Conservation (phyloP, 2,329 filamentous ascomycete genomes). For the Colletotrichum sp. region DNA sequence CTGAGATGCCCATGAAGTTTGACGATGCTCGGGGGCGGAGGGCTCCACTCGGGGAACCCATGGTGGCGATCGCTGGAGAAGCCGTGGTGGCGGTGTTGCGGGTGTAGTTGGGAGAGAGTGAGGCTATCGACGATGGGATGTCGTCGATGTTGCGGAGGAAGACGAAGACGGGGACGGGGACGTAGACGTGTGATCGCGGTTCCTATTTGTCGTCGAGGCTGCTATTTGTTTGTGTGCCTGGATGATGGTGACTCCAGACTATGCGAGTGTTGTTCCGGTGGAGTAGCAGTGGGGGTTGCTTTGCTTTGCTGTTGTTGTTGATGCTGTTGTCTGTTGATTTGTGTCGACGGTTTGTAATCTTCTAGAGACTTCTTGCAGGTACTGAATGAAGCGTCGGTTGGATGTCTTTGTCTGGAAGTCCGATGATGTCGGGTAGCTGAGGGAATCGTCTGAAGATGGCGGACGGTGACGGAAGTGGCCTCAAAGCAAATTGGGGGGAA, state of each 20-base stretch:
- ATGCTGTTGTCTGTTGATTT: no score
- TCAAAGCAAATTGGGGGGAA: background rate
- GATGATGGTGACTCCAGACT: background rate
- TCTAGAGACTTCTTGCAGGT: background rate
- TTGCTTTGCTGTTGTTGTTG: background rate
- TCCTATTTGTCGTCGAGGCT: background rate
- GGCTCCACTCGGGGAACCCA: constrained; percentile 20
- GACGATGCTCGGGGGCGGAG: constrained; percentile 17
- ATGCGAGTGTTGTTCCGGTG: background rate
- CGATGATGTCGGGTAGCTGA: background rate
- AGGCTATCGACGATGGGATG: background rate
- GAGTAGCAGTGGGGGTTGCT: background rate
- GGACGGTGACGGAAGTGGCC: background rate
- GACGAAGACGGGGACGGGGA: background rate
- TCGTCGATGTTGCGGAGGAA: background rate
- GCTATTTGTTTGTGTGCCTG: background rate
- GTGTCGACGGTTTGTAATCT: background rate
- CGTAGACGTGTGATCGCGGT: background rate
- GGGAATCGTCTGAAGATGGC: background rate
- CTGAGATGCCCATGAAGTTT: constrained; percentile 17
- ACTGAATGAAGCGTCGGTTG: background rate
- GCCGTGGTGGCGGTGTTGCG: constrained; percentile 15
- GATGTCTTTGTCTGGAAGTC: background rate
- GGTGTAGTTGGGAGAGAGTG: background rate
- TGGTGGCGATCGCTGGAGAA: constrained; percentile 19